Evolutionary conservation across 2,329 filamentous ascomycete species (phyloP).

Genomic region (Nannizzia gypsea): DNA sequence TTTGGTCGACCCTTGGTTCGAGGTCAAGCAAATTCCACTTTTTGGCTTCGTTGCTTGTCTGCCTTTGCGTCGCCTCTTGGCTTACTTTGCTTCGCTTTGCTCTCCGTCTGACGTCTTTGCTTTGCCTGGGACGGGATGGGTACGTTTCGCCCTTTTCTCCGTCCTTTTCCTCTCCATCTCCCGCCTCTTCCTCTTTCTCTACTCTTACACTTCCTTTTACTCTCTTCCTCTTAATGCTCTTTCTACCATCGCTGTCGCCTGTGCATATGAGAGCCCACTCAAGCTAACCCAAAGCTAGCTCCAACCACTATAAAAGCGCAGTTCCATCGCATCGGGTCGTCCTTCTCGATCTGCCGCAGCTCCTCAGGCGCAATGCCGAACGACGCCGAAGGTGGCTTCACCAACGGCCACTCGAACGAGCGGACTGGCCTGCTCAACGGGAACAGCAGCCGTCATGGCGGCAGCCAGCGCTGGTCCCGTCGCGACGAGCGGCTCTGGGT

Average conservation of each 20-base stretch:
- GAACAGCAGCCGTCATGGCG: neutral
- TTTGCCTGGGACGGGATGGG: neutral
- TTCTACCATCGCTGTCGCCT: neutral
- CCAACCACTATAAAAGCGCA: slow-evolving; percentile 12
- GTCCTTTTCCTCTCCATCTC: neutral
- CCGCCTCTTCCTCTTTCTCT: neutral
- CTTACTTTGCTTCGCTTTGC: too few species aligned
- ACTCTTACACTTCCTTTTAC: neutral
- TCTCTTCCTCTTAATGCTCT: neutral
- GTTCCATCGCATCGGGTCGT: slow-evolving; percentile 14
- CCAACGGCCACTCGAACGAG: slow-evolving; percentile 11
- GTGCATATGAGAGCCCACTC: neutral
- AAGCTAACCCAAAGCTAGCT: slow-evolving; percentile 9
- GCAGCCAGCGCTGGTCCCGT: slow-evolving; percentile 17
- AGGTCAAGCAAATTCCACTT: neutral
- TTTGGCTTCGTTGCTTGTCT: neutral
- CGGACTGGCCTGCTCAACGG: slow-evolving; percentile 8
- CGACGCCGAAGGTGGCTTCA: slow-evolving; percentile 1
- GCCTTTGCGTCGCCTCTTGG: too few species aligned
- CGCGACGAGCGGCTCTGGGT: slow-evolving; percentile 29
- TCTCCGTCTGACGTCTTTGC: neutral
- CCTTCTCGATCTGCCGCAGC: slow-evolving; percentile 2
- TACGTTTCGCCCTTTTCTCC: neutral
- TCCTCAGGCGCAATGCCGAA: slow-evolving; percentile 10
- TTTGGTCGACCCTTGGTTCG: neutral